Conservation (phyloP, 495 filamentous ascomycete genomes). For the Stereocaulon alpinum region DNA sequence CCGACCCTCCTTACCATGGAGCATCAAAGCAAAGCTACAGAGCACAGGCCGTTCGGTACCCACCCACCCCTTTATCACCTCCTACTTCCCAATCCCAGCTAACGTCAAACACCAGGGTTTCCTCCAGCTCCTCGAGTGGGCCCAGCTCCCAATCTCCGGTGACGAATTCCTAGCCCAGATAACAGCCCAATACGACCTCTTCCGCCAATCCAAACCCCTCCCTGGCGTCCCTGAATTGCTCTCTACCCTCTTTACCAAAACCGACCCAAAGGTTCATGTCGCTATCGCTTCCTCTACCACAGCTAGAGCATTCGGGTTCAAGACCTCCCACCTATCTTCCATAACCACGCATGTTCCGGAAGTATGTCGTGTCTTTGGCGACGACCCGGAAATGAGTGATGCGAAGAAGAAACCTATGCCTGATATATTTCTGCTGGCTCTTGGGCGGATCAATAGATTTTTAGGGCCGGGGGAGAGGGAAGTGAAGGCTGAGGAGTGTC, state of each 20-base stretch:
- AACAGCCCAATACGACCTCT: constrained; percentile 21
- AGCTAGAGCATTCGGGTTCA: constrained; percentile 2
- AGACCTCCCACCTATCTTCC: constrained; percentile 12
- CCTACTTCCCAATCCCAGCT: not conserved
- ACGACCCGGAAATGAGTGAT: constrained; percentile 27
- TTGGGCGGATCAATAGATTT: constrained; percentile 26
- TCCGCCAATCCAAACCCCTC: constrained; percentile 26
- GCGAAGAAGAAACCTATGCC: constrained; percentile 30
- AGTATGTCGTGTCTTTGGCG: constrained; percentile 26
- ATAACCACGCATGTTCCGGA: constrained; percentile 13
- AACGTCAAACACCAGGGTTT: constrained; percentile 14
- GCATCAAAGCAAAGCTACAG: constrained; percentile 24
- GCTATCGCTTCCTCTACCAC: constrained; percentile 17
- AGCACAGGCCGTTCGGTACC: constrained; percentile 22
- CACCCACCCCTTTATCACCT: not conserved
- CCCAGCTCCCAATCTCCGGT: constrained; percentile 27
- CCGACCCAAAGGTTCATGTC: constrained; percentile 1
- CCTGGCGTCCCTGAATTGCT: constrained; percentile 31
- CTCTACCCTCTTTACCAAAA: constrained; percentile 17
- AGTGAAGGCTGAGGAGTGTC: constrained; percentile 29
- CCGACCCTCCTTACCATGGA: constrained; percentile 20
- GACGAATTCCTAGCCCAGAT: constrained; percentile 28
- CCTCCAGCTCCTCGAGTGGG: constrained; percentile 24
- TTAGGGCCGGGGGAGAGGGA: constrained; percentile 16
- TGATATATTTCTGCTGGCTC: constrained; percentile 32